phyloP scores from a whole-genome alignment of 257 asterid genomes.

The Sherardia arvensis region DNA sequence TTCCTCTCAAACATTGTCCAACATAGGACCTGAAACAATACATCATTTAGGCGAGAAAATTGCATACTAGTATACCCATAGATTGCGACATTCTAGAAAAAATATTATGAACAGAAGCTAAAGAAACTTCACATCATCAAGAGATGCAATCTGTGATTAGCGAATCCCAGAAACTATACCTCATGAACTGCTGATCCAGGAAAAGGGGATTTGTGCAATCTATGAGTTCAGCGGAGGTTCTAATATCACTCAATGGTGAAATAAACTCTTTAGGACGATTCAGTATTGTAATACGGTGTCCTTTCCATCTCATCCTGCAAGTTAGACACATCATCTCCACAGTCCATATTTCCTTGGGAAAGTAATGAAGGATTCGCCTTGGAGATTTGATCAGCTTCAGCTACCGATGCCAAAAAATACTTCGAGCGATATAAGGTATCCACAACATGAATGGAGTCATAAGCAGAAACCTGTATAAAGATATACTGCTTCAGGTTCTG shows the following conservation, averaged over 20 bases:
- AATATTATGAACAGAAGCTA: neutral
- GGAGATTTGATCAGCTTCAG: slow-evolving; percentile 20
- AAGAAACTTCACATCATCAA: neutral
- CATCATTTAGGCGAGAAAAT: slow-evolving; percentile 13
- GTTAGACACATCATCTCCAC: slow-evolving; percentile 11
- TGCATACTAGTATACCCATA: slow-evolving; percentile 34
- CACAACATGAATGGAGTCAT: slow-evolving; percentile 59
- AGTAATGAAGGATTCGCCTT: slow-evolving; percentile 18
- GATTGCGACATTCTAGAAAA: neutral
- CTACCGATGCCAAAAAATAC: slow-evolving; percentile 58
- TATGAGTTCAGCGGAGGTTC: slow-evolving; percentile 18
- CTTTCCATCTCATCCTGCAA: slow-evolving; percentile 24
- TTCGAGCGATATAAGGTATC: slow-evolving; percentile 73
- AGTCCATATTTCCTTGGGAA: slow-evolving; percentile 22
- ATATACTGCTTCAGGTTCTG: slow-evolving; percentile 2
- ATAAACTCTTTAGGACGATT: slow-evolving; percentile 48
- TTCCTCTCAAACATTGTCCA: too few species aligned
- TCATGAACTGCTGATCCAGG: slow-evolving; percentile 90
- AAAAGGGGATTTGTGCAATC: slow-evolving; percentile 44
- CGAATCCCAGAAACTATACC: slow-evolving; percentile 29
- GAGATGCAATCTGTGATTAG: slow-evolving; percentile 5
- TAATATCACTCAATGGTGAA: slow-evolving; percentile 28
- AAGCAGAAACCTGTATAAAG: slow-evolving; percentile 63
- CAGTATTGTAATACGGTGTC: slow-evolving; percentile 61
- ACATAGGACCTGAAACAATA: too few species aligned